Percentiles rank a stretch among this genome's conserved stretches.
These are phyloP conservation scores for Panellus pusillus DNA, from an alignment of 768 basidiomycete species.

Conservation along the genomic window DNA sequence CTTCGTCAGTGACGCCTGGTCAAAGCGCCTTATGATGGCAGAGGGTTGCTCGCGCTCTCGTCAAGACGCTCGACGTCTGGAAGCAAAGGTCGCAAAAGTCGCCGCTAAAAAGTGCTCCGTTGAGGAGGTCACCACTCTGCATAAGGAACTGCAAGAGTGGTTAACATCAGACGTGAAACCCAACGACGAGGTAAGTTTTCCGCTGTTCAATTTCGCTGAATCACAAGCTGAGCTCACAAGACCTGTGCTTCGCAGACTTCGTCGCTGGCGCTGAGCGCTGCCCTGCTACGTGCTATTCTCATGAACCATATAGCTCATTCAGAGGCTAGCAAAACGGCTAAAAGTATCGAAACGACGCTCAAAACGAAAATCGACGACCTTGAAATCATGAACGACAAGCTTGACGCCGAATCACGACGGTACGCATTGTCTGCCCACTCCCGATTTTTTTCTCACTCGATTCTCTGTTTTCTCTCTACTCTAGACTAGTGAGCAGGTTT, in stretches of 20 bases:
- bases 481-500: slow-evolving; percentile 58
- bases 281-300: slow-evolving; percentile 78
- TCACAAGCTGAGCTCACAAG: slow-evolving; percentile 4
- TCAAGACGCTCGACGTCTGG: slow-evolving; percentile 63
- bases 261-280: slow-evolving; percentile 73
- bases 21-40: slow-evolving; percentile 48
- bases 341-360: slow-evolving; percentile 58
- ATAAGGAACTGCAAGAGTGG: slow-evolving; percentile 80
- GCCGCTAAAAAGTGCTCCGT: slow-evolving; percentile 86
- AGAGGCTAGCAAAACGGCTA: slow-evolving; percentile 69
- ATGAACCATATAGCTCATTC: slow-evolving; percentile 81
- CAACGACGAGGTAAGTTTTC: slow-evolving; percentile 62
- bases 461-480: slow-evolving; percentile 20
- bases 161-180: slow-evolving; percentile 56
- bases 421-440: slow-evolving; percentile 41
- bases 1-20: slow-evolving; percentile 33
- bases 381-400: slow-evolving; percentile 54
- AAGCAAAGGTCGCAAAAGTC: slow-evolving; percentile 76
- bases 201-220: slow-evolving; percentile 15
- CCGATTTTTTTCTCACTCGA: slow-evolving; percentile 16
- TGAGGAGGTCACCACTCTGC: slow-evolving; percentile 76
- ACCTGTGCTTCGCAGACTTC: slow-evolving; percentile 43
- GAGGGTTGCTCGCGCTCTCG: slow-evolving; percentile 45
- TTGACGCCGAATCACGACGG: slow-evolving; percentile 74
- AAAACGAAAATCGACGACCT: slow-evolving; percentile 67